Evolutionary conservation across 306 rosid genomes (phyloP), one percentile per base, ranked within the genome.

Genomic region (Trichosanthes cucumerina): DNA sequence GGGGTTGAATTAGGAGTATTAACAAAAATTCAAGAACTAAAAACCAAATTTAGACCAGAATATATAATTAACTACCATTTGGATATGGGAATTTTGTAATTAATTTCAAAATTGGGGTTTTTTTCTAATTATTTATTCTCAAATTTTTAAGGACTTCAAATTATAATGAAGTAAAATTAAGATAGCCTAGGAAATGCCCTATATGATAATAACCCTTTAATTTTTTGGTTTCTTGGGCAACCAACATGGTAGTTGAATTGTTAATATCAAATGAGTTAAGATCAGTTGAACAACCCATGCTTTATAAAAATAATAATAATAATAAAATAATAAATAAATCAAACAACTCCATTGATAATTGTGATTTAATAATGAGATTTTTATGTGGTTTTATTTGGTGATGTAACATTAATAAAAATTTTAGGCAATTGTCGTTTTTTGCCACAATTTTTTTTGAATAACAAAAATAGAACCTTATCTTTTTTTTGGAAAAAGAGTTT

Each of bases 171-270:
- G 19, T 9, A 7, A 62, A 38, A 66, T 36, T 66, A 39, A 4
- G 74, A 66, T 18, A 19, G 2, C 1, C 33, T 43, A 43, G 23
- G 74, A 33, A 65, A 38, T 7, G 24, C n/a, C 5, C 12, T 21
- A 69, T 21, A 69, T 69, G 47, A 38, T 43, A 41, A 68, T 68
- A 39, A 11, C 31, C 53, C n/a, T n/a, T n/a, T n/a, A n/a, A n/a
- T 47, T 18, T n/a, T 69, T 41, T 41, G 75, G 33, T 69, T 69
- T 43, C 26, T 41, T 66, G 28, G 18, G 50, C 18, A 66, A 66
- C 41, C 50, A 66, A 18, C 74, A 66, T 64, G 36, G 54, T 41
- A 43, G 75, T 69, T 69, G 75, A 44, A 69, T 39, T n/a, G 75
- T 69, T 69, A 26, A 43, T 69, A 69, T 69, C 75, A 69, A 43